phyloP scores from a whole-genome alignment of 306 rosid genomes.

The Prunus padus region DNA sequence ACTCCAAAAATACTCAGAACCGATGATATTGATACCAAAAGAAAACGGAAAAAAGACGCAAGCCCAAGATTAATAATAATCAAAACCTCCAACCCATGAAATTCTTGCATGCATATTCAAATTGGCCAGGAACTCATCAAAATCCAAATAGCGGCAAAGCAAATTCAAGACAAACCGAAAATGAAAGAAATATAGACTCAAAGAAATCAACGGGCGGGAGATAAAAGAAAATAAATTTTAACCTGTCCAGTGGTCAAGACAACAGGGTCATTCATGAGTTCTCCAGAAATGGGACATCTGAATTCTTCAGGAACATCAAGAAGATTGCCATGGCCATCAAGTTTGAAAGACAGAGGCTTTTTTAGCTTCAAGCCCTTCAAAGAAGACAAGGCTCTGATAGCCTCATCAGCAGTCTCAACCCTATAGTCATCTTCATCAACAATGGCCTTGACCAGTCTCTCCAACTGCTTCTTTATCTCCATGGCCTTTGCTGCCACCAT shows the following conservation, averaged over 20 bases:
- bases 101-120: constrained; percentile 9
- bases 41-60: not conserved
- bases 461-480: constrained; percentile 53
- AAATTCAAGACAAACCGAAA: too few species aligned
- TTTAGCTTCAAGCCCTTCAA: constrained; percentile 39
- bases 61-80: not conserved
- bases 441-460: constrained; percentile 42
- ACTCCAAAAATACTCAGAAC: not conserved
- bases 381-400: constrained; percentile 45
- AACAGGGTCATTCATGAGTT: constrained; percentile 80
- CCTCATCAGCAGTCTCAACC: constrained; percentile 37
- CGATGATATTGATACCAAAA: not conserved
- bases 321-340: constrained; percentile 12
- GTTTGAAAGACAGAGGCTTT: constrained; percentile 20
- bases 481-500: constrained; percentile 7
- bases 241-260: constrained; percentile 80
- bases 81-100: not conserved
- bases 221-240: not conserved
- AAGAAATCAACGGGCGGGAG: not conserved
- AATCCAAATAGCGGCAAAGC: not conserved
- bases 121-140: not conserved
- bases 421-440: constrained; percentile 46
- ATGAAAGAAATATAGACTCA: not conserved
- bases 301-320: constrained; percentile 47
- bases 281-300: constrained; percentile 73